Evolutionary conservation across 306 rosid species (phyloP).

Genomic region (Ochetophila trinervis): DNA sequence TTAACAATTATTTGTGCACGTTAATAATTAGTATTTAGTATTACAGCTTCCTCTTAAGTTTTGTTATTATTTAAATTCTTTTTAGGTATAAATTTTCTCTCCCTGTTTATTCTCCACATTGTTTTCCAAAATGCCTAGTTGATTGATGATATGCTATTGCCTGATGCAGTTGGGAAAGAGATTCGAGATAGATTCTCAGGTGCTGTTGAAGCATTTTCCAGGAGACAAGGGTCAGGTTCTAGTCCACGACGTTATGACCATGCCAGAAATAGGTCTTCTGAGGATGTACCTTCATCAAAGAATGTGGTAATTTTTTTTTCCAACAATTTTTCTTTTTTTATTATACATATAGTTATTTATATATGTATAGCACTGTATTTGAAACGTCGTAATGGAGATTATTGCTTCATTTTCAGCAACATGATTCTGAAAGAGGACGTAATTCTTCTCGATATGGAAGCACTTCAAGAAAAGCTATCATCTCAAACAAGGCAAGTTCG

Average conservation of each 20-base stretch:
- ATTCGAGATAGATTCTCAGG: constrained; percentile 84
- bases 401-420: constrained; percentile 38
- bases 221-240: constrained; percentile 57
- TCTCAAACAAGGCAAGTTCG: constrained; percentile 57
- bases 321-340: constrained; percentile 2
- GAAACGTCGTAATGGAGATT: neutral
- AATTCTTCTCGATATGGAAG: constrained; percentile 76
- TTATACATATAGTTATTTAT: neutral
- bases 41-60: neutral
- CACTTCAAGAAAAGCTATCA: constrained; percentile 67
- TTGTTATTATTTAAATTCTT: neutral
- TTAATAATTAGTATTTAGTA: too few relatives aligned
- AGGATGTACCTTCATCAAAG: constrained; percentile 48
- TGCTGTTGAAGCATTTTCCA: constrained; percentile 73
- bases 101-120: neutral
- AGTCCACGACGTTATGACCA: constrained; percentile 65
- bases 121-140: constrained; percentile 16
- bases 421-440: constrained; percentile 68
- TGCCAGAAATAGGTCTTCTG: constrained; percentile 55
- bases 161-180: constrained; percentile 74
- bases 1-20: too few relatives aligned
- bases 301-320: constrained; percentile 55
- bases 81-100: neutral
- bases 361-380: neutral
- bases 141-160: constrained; percentile 31